Evolutionary conservation across 768 basidiomycete species (phyloP), one percentile per base, ranked within the genome.

Genomic region (Phylloporus sp.): DNA sequence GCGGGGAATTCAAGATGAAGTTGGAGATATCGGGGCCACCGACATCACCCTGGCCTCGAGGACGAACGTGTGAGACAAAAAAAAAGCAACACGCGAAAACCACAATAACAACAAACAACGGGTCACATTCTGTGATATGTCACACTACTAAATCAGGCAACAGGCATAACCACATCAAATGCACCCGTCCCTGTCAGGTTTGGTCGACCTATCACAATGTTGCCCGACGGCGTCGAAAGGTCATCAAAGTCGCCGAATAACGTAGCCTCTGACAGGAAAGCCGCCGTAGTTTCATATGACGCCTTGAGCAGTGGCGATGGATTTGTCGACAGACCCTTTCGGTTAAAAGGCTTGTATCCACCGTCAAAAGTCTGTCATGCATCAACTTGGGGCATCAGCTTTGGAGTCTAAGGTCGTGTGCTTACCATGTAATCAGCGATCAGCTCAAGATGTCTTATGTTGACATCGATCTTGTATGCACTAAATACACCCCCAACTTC

Each of bases 391-490:
- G 16, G 24, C 24, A 24, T 12, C 3, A 34, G 20, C 42, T n/a
- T 18, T 5, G 8, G 27, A 22, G 35, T 34, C 27, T 23, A 46
- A 20, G 13, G 24, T 13, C 34, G 27, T 27, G 20, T 28, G 64
- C 86, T 59, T 63, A 95, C 95, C 97, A 99, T 99, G 69, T 98
- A 99, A 70, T 99, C 97, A 13, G 97, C 97, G 67, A 99, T 97
- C 57, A 99, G 77, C 61, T 95, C 93, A 43, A 98, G 76, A 74
- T 99, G 97, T 42, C 97, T 83, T 57, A 81, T 80, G 70, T 98
- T 87, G 52, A 99, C 95, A 53, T 90, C 89, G 61, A 99, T 99
- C 64, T 86, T 95, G 76, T 99, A 99, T 3, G 86, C 92, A 6
- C 82, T 85, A 70, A 99, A 99, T 38, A 99, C 92, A 18, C 83